Evolutionary conservation across 768 basidiomycete species (phyloP).

Genomic region (Boletus rubropictus): DNA sequence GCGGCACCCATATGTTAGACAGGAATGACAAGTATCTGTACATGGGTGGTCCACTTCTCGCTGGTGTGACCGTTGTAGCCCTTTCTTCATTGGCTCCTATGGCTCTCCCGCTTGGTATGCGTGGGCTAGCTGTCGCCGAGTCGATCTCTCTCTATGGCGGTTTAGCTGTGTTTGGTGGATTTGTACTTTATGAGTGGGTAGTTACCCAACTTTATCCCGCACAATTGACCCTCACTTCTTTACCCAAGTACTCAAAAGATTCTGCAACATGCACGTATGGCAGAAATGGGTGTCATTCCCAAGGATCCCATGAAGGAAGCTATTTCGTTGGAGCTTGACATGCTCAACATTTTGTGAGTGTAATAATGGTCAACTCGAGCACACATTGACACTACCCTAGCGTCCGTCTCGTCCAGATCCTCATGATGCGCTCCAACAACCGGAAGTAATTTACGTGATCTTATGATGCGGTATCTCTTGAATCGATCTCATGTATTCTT

Average conservation of each 20-base stretch:
- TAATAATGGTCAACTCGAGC: background rate
- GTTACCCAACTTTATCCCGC: background rate
- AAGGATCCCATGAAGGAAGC: slow-evolving; percentile 76
- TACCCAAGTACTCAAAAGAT: slow-evolving; percentile 70
- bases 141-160: slow-evolving; percentile 81
- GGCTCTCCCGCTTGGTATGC: slow-evolving; percentile 78
- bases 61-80: slow-evolving; percentile 84
- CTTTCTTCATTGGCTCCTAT: slow-evolving; percentile 84
- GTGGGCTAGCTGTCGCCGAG: slow-evolving; percentile 71
- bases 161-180: slow-evolving; percentile 80
- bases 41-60: slow-evolving; percentile 82
- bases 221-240: background rate
- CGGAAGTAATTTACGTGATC: slow-evolving; percentile 40
- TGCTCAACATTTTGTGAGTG: slow-evolving; percentile 84
- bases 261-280: slow-evolving; percentile 66
- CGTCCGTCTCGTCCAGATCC: slow-evolving; percentile 75
- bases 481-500: background rate
- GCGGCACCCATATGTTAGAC: background rate
- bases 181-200: slow-evolving; percentile 82
- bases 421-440: slow-evolving; percentile 58
- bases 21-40: slow-evolving; percentile 80
- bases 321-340: slow-evolving; percentile 73
- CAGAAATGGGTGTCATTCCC: slow-evolving; percentile 58
- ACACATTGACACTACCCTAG: slow-evolving; percentile 33
- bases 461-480: background rate